Conservation (phyloP, 495 filamentous ascomycete species). For the Xylaria nigripes region DNA sequence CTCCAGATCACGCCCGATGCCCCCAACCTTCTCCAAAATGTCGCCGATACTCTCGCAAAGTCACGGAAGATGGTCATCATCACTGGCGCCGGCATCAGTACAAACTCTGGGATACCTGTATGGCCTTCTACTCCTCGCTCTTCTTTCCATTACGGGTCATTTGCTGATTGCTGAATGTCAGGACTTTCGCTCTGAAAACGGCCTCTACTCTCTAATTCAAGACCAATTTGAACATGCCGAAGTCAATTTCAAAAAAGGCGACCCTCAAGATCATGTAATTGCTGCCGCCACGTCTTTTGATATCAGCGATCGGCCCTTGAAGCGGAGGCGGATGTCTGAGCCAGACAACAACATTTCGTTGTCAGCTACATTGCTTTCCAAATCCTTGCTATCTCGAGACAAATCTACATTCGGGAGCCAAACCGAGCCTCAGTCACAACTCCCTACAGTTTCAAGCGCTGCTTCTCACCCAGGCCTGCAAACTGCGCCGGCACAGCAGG, state of each 20-base stretch:
- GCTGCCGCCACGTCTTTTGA: slow-evolving; percentile 12
- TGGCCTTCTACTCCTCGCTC: slow-evolving; percentile 12
- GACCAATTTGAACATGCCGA: slow-evolving; percentile 50
- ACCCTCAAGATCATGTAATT: not conserved
- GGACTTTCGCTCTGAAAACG: slow-evolving; percentile 66
- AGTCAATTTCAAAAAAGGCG: slow-evolving; percentile 16
- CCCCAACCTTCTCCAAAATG: slow-evolving; percentile 47
- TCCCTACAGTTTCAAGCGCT: no score
- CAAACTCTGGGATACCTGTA: slow-evolving; percentile 65
- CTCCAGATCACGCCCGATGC: slow-evolving; percentile 42
- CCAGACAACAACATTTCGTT: not conserved
- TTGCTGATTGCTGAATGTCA: slow-evolving; percentile 28
- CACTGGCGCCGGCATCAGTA: slow-evolving; percentile 65
- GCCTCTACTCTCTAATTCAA: slow-evolving; percentile 61
- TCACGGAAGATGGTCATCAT: slow-evolving; percentile 57
- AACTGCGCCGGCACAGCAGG: not conserved
- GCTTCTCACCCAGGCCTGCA: not conserved
- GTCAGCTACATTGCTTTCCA: not conserved
- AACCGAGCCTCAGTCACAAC: not conserved
- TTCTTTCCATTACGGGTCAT: not conserved
- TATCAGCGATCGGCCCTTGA: slow-evolving; percentile 33
- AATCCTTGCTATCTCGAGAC: not conserved
- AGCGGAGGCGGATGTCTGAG: slow-evolving; percentile 32
- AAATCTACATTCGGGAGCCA: not conserved
- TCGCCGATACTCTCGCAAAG: slow-evolving; percentile 52